Conservation (phyloP, 192 early-diverging fungal species). For the Coemansia sp. region DNA sequence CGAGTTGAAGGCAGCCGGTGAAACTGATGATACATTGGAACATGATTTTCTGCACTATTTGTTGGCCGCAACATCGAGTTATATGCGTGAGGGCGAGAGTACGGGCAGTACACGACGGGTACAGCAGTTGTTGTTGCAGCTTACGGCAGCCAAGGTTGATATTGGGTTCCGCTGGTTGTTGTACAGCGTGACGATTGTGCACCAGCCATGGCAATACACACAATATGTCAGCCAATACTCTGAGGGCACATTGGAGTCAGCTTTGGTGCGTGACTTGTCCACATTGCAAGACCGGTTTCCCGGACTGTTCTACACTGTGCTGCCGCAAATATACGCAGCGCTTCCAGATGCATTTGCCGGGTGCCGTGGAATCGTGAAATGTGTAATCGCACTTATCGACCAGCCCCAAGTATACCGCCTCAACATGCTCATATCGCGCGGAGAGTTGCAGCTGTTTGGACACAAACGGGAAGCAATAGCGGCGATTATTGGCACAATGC, state of each 20-base stretch:
- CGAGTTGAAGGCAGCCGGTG: constrained; percentile 23
- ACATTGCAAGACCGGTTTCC: constrained; percentile 52
- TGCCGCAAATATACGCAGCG: constrained; percentile 39
- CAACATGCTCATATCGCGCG: constrained; percentile 12
- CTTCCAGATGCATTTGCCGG: constrained; percentile 43
- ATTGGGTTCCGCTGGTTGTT: constrained; percentile 43
- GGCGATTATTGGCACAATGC: constrained; percentile 14
- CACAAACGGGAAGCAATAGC: not conserved
- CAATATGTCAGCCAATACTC: constrained; percentile 19
- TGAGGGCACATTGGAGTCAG: constrained; percentile 24
- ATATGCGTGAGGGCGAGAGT: not conserved
- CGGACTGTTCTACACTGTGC: constrained; percentile 34
- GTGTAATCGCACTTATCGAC: constrained; percentile 49
- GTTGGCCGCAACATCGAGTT: not conserved
- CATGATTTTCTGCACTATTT: constrained; percentile 30
- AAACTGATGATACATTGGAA: constrained; percentile 16
- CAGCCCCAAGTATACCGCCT: constrained; percentile 55
- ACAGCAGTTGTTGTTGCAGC: constrained; percentile 26
- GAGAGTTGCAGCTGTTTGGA: constrained; percentile 34
- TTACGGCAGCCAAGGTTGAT: constrained; percentile 26
- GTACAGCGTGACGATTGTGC: not conserved
- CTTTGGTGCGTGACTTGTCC: constrained; percentile 46
- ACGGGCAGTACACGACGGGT: not conserved
- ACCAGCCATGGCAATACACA: constrained; percentile 5
- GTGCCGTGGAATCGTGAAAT: constrained; percentile 23